Evolutionary conservation across 1,284 basidiomycete species (phyloP), one percentile per base, ranked within the genome.

Genomic region (Irpex lacteus): DNA sequence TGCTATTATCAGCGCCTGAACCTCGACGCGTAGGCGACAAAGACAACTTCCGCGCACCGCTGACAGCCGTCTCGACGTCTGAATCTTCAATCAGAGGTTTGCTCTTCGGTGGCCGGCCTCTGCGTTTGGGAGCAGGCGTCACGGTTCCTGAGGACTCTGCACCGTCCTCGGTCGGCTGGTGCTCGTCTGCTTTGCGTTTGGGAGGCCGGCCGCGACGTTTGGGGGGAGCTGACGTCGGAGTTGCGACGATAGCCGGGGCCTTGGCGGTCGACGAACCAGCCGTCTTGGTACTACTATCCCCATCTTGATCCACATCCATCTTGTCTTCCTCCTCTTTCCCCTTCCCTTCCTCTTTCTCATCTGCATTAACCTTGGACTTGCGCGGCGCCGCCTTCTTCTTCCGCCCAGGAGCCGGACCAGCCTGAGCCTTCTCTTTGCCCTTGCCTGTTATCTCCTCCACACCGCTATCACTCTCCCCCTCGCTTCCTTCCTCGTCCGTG

Each of bases 371-470:
- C n/a, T 67, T 68, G 3, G 32, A 62, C 6, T 66, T 67, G 19
- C 58, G 49, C 15, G 32, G 11, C 2, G 54, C 54, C 0, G 21
- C 54, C 1, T 37, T 56, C 62, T 65, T 38, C 15, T 59, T 34
- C 18, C 49, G 57, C 36, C 21, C 32, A 54, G 63, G 21, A 26
- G 32, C 32, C 3, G 32, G 65, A 5, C 54, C 34, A 32, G 40
- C 63, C 50, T 68, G 66, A 15, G 59, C 64, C 37, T 66, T 65
- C 38, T 56, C 60, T 60, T 70, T 68, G 11, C 71, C 70, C 7
- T 70, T 68, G 15, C 71, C 70, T 7, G 70, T 68, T 60, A 77
- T 76, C 67, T 77, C 74, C 40, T 73, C 76, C 59, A 76, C 65
- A 9, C 75, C 76, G 63, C 74, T 74, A 65, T 75, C 75, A 9